Conservation (phyloP, 768 basidiomycete genomes). For the Boletus speciosus region DNA sequence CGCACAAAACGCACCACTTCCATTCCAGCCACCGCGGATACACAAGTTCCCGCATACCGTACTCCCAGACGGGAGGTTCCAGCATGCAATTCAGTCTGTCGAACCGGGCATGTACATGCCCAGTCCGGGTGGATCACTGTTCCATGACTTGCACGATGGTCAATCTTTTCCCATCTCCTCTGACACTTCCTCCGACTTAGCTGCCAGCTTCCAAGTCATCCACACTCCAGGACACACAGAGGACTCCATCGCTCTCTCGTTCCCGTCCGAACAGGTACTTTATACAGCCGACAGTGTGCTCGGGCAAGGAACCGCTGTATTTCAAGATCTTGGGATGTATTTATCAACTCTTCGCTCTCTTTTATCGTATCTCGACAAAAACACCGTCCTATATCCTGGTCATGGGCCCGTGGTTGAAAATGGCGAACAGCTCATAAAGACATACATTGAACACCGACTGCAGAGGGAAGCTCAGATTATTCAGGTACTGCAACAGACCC, state of each 20-base stretch:
- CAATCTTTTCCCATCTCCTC: slow-evolving; percentile 45
- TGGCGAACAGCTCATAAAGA: slow-evolving; percentile 56
- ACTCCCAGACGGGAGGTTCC: slow-evolving; percentile 26
- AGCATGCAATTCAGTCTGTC: slow-evolving; percentile 39
- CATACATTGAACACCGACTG: slow-evolving; percentile 78
- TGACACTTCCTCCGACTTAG: not conserved
- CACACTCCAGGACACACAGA: slow-evolving; percentile 89
- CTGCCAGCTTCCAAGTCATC: slow-evolving; percentile 52
- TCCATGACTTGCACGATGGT: slow-evolving; percentile 58
- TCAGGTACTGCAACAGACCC: slow-evolving; percentile 38
- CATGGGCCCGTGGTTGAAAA: slow-evolving; percentile 79
- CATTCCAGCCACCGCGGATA: slow-evolving; percentile 65
- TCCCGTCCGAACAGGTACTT: slow-evolving; percentile 66
- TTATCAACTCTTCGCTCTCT: slow-evolving; percentile 60
- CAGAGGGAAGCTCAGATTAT: slow-evolving; percentile 81
- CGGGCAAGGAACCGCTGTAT: slow-evolving; percentile 86
- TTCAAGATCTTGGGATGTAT: slow-evolving; percentile 77
- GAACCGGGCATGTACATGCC: slow-evolving; percentile 45
- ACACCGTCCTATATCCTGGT: slow-evolving; percentile 72
- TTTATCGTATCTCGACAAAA: slow-evolving; percentile 40
- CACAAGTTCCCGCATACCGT: slow-evolving; percentile 63
- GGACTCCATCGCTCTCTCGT: slow-evolving; percentile 76
- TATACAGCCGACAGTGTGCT: slow-evolving; percentile 92
- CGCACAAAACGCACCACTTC: slow-evolving; percentile 38
- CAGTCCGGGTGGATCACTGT: slow-evolving; percentile 36